Base-by-base conservation (phyloP, 345 rosid species). In the Ceriops zippeliana region DNA sequence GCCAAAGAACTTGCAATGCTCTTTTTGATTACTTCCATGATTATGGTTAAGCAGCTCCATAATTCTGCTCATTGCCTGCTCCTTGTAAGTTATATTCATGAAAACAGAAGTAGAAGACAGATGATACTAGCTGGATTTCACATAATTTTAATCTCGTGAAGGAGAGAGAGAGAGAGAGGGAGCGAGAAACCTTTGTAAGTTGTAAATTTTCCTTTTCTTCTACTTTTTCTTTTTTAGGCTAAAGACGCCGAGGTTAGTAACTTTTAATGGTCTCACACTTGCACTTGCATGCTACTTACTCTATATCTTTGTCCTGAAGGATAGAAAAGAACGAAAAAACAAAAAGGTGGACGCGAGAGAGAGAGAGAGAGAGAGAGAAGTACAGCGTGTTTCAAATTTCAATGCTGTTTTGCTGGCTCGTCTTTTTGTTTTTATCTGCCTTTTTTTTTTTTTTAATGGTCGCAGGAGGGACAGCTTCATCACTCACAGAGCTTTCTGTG, bases 401-500 rank as follows among this genome's bases (percentile, higher is more conserved):
- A n/a, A 56, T 32, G 64, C 73, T 73, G 69, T 66, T 64, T 65
- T 73, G 63, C 77, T 76, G 68, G 67, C 52, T 68, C 26, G 10
- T 62, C 61, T 62, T 70, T 82, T 79, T 82, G 87, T 80, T 76
- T 69, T 71, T 65, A 67, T 80, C 20, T 70, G 62, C 16, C 61
- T 57, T 58, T 74, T 21, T 63, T 77, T 58, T 63, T 77, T 52
- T 69, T 68, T 77, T 58, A 7, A 11, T 65, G 70, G 62, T 58
- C 69, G 42, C 82, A 86, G 90, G 76, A 84, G 88, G 78, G 90
- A 86, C 78, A 86, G 90, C 77, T 86, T 84, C 78, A 78, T 81
- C 79, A 86, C 90, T 6, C 90, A 86, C 68, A 79, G 88, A 67
- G 90, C 90, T 11, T 86, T 86, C 75, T 86, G 90, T 59, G 88